Evolutionary conservation across 345 rosid species (phyloP).

Genomic region (Ceriops zippeliana): DNA sequence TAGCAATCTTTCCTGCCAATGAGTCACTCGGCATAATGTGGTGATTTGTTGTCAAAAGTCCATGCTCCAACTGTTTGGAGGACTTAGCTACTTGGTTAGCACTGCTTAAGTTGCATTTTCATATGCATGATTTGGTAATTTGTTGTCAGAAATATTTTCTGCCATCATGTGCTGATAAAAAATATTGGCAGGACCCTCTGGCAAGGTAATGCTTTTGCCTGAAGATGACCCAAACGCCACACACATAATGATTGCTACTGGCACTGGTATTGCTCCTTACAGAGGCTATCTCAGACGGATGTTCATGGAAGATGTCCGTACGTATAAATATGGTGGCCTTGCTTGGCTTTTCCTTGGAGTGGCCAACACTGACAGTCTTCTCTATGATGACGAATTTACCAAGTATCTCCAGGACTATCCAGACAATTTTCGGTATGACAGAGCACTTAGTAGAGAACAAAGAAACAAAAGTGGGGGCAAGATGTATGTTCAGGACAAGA

Average conservation of each 20-base stretch:
- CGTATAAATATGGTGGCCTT: constrained; percentile 79
- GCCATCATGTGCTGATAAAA: background rate
- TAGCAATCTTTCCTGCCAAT: too few species aligned
- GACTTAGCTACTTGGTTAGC: background rate
- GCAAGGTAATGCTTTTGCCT: constrained; percentile 97
- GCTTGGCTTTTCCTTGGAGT: constrained; percentile 99
- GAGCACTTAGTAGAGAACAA: constrained; percentile 85
- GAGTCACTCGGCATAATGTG: too few species aligned
- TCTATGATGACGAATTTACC: constrained; percentile 81
- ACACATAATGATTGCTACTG: constrained; percentile 97
- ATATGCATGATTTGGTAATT: background rate
- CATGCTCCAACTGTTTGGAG: too few species aligned
- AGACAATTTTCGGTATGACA: constrained; percentile 75
- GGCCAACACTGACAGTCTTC: constrained; percentile 92
- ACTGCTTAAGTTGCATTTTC: background rate
- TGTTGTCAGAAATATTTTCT: background rate
- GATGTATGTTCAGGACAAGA: constrained; percentile 98
- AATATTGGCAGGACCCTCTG: constrained; percentile 77
- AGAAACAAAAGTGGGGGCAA: constrained; percentile 94
- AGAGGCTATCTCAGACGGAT: constrained; percentile 93
- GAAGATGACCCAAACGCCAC: constrained; percentile 75
- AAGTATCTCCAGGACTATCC: constrained; percentile 75
- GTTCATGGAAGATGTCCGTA: constrained; percentile 89
- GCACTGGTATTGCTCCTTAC: constrained; percentile 93
- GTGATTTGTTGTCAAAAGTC: too few species aligned